These are phyloP conservation scores for Suillus spraguei DNA, from an alignment of 768 basidiomycete genomes.

Conservation along the genomic window DNA sequence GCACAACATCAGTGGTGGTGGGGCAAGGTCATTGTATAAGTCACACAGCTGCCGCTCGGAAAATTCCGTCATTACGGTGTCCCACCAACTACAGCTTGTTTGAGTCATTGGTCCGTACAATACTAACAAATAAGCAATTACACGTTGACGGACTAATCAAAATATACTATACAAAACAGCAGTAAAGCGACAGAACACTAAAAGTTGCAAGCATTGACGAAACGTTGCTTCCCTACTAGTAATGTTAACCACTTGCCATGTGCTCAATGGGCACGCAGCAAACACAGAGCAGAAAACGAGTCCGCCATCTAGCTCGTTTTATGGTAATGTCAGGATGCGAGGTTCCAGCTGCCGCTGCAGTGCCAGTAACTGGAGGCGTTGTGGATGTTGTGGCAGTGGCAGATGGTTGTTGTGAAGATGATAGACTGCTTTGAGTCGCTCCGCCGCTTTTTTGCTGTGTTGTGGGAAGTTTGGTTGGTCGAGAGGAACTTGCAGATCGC, in stretches of 20 bases:
- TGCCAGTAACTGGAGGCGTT: not conserved
- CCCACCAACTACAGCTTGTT: too few relatives aligned
- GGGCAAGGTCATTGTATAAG: too few relatives aligned
- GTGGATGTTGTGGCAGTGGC: not conserved
- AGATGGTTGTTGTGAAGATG: not conserved
- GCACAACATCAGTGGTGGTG: slow-evolving; percentile 30
- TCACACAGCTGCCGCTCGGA: too few relatives aligned
- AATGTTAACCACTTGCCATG: not conserved
- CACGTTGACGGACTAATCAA: not conserved
- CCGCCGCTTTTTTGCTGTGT: not conserved
- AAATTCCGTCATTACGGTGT: too few relatives aligned
- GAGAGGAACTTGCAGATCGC: not conserved
- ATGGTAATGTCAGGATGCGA: not conserved
- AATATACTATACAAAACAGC: not conserved
- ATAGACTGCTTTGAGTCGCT: not conserved
- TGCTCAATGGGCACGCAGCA: not conserved
- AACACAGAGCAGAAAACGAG: not conserved
- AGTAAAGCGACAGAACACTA: not conserved
- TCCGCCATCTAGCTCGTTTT: not conserved
- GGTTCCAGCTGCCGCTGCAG: not conserved
- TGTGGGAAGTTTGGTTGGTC: not conserved
- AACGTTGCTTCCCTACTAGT: not conserved
- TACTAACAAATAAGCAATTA: too few relatives aligned
- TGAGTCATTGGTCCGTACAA: not conserved
- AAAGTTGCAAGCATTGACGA: not conserved